phyloP scores from a whole-genome alignment of 768 basidiomycete genomes.

The Tricholoma flavovirens region DNA sequence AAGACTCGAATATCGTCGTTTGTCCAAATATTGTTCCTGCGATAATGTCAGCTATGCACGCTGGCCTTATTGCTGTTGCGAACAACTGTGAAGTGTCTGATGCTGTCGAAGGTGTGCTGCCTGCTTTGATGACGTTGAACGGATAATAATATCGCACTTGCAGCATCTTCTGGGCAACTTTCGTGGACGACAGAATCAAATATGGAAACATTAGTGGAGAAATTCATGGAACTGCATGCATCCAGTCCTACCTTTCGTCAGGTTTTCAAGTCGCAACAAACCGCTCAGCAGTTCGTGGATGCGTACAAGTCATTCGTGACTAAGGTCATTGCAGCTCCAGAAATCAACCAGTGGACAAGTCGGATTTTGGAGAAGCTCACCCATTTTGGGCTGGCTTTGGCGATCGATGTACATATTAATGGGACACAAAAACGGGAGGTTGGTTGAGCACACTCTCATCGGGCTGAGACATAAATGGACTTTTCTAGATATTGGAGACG shows the following conservation, averaged over 20 bases:
- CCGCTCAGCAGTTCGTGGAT: slow-evolving; percentile 61
- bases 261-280: slow-evolving; percentile 66
- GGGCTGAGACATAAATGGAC: background rate
- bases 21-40: slow-evolving; percentile 71
- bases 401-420: slow-evolving; percentile 56
- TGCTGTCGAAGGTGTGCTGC: slow-evolving; percentile 21
- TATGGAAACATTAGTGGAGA: slow-evolving; percentile 61
- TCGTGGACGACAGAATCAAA: slow-evolving; percentile 30
- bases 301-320: slow-evolving; percentile 53
- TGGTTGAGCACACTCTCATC: slow-evolving; percentile 9
- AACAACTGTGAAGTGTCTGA: slow-evolving; percentile 29
- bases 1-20: slow-evolving; percentile 30
- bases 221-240: slow-evolving; percentile 63
- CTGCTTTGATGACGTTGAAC: slow-evolving; percentile 9
- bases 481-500: slow-evolving; percentile 49
- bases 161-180: slow-evolving; percentile 16
- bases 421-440: slow-evolving; percentile 73
- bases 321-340: slow-evolving; percentile 30
- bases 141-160: slow-evolving; percentile 5
- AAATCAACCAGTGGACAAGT: slow-evolving; percentile 38
- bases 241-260: slow-evolving; percentile 63
- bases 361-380: slow-evolving; percentile 65
- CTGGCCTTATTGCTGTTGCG: slow-evolving; percentile 41
- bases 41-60: slow-evolving; percentile 63
- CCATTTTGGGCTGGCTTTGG: slow-evolving; percentile 64